Conservation (phyloP, 2,329 filamentous ascomycete species). For the Ascocoryne sarcoides region DNA sequence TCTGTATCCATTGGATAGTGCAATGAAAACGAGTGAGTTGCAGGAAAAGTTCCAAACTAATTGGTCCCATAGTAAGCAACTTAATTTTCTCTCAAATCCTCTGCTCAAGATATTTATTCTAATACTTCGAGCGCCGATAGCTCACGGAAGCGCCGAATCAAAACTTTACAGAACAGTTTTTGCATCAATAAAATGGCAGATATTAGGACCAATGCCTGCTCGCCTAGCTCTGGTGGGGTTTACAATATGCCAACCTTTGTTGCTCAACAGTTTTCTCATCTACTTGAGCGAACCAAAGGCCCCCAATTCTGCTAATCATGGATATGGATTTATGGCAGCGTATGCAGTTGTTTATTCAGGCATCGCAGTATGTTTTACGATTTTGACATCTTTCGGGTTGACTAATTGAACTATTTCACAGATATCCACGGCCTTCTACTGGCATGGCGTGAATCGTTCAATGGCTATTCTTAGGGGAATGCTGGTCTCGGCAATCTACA, state of each 20-base stretch:
- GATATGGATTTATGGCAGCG: conserved; percentile 18
- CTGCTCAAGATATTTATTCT: not conserved
- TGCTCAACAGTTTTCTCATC: conserved; percentile 8
- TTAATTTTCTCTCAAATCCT: not conserved
- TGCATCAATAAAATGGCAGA: not conserved
- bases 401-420: not conserved
- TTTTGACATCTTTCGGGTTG: not conserved
- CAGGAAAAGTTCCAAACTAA: conserved; percentile 6
- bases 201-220: conserved; percentile 8
- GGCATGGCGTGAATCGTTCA: conserved; percentile 28
- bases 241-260: conserved; percentile 16
- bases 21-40: conserved; percentile 12
- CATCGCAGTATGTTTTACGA: conserved; percentile 9
- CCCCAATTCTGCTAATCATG: conserved; percentile 4
- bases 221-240: conserved; percentile 15
- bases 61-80: conserved; percentile 14
- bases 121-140: not conserved
- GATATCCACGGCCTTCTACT: conserved; percentile 23
- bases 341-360: conserved; percentile 13
- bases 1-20: conserved; percentile 16
- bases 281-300: conserved; percentile 16
- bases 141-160: not conserved
- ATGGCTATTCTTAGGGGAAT: conserved; percentile 35
- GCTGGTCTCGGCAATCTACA: conserved; percentile 40
- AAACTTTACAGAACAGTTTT: not conserved